These are phyloP conservation scores for Debaryomyces tyrocola DNA, from an alignment of 805 yeast species.

Conservation along the genomic window DNA sequence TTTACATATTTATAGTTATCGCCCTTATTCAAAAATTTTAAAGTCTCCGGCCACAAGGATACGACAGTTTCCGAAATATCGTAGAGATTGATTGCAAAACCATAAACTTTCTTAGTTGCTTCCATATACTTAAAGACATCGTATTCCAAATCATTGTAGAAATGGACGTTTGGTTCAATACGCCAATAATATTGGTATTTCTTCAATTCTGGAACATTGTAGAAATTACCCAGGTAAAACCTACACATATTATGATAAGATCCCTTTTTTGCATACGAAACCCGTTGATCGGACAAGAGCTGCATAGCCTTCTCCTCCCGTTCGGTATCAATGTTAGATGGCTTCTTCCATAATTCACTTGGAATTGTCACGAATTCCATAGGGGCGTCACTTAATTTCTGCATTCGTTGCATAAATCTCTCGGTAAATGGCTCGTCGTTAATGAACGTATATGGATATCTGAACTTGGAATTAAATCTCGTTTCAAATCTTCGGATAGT, in stretches of 20 bases:
- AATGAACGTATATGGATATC: conserved; percentile 78
- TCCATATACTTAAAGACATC: conserved; percentile 77
- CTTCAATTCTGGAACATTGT: conserved; percentile 58
- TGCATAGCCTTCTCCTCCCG: conserved; percentile 43
- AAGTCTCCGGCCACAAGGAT: conserved; percentile 69
- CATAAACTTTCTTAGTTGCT: conserved; percentile 66
- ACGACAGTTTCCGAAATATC: conserved; percentile 66
- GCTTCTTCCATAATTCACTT: conserved; percentile 55
- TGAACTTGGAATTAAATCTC: conserved; percentile 65
- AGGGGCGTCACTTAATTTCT: conserved; percentile 28
- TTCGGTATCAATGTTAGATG: conserved; percentile 50
- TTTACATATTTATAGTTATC: conserved; percentile 58
- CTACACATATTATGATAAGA: conserved; percentile 88
- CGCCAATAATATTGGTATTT: conserved; percentile 78
- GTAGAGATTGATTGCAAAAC: conserved; percentile 67
- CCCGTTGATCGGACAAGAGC: conserved; percentile 38
- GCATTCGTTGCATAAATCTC: conserved; percentile 50
- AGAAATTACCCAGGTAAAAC: conserved; percentile 66
- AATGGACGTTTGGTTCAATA: conserved; percentile 71
- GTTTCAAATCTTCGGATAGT: conserved; percentile 64
- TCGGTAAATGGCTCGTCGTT: conserved; percentile 69
- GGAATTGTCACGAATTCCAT: conserved; percentile 44
- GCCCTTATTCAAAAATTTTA: conserved; percentile 53
- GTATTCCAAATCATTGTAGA: conserved; percentile 67
- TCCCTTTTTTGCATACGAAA: conserved; percentile 59